Base-by-base conservation (phyloP, 176 grass and related monocot genomes). In the Oryza rufipogon region DNA sequence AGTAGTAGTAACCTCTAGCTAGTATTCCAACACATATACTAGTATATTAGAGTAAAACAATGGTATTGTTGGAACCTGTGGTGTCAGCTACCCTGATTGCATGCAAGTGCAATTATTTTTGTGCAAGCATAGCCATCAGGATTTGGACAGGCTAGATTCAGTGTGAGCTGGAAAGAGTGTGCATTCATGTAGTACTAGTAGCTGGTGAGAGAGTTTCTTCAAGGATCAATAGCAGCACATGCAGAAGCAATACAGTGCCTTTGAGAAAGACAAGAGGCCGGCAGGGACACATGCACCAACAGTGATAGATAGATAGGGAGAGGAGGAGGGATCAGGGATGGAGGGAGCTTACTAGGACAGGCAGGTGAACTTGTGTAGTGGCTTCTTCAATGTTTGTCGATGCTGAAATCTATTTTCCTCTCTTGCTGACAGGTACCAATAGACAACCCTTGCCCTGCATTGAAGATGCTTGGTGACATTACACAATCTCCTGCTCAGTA, bases 401-500 rank as follows among this genome's bases (percentile, higher is more conserved):
- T 82, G 81, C 32, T 73, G 65, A 71, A 44, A 87, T 89, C 80
- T 76, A 41, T 86, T 79, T 68, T 25, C 56, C 20, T 39, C 25
- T 41, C 13, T 71, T 66, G 41, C 13, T 69, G 70, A 58, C 89
- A 98, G 95, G 91, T 98, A 76, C 95, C 95, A n/a, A 84, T 93
- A 14, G 95, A 98, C 81, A 94, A 98, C 71, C 95, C 95, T 81
- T 98, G 95, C 84, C 51, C 90, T 84, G 90, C 95, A 23, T 82
- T 98, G 66, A 88, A 93, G 83, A 93, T 98, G 92, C 28, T 98
- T 46, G 80, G 67, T 78, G 89, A 91, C 30, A 91, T 98, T 75
- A 93, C 92, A 46, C 81, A 78, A 65, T 91, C 91, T 76, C 85
- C 88, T 84, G 85, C 87, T 78, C 78, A 23, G 38, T 91, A 80